These are phyloP conservation scores for Hypholoma sublateritium DNA, from an alignment of 768 basidiomycete genomes.

Conservation along the genomic window DNA sequence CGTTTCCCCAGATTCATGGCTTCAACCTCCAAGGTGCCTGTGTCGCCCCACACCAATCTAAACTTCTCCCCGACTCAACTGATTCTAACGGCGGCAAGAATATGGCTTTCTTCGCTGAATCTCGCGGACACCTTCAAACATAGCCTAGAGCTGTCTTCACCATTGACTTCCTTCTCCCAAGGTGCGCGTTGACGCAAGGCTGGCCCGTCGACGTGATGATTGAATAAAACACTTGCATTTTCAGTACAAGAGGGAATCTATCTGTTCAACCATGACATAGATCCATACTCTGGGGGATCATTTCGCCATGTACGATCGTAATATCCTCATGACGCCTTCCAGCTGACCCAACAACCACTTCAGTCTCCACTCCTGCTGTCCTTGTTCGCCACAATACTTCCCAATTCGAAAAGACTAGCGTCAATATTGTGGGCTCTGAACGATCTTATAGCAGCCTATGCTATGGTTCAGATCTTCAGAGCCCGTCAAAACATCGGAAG, in stretches of 20 bases:
- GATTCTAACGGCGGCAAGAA: conserved; percentile 44
- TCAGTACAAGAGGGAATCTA: conserved; percentile 90
- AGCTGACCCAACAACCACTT: conserved; percentile 5
- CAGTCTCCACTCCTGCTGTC: conserved; percentile 84
- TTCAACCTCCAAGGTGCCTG: conserved; percentile 20
- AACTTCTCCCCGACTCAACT: conserved; percentile 31
- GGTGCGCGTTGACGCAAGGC: conserved; percentile 39
- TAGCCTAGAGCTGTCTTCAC: conserved; percentile 78
- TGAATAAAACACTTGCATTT: not conserved
- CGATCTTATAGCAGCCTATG: conserved; percentile 70
- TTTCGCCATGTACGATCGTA: conserved; percentile 75
- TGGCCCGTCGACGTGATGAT: too few species aligned
- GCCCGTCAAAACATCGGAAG: conserved; percentile 51
- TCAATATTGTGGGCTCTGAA: conserved; percentile 68
- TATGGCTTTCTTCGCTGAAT: conserved; percentile 52
- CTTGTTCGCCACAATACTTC: conserved; percentile 70
- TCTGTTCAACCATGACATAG: conserved; percentile 70
- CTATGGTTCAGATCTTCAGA: conserved; percentile 67
- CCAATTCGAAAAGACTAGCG: conserved; percentile 44
- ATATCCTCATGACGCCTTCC: not conserved
- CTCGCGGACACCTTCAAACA: conserved; percentile 54
- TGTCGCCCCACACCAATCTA: conserved; percentile 5
- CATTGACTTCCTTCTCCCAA: conserved; percentile 75
- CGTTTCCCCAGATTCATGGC: conserved; percentile 13
- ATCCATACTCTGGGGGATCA: conserved; percentile 85